Base-by-base conservation (phyloP, 176 grass and related monocot species). In the Coix lacrymajobi region DNA sequence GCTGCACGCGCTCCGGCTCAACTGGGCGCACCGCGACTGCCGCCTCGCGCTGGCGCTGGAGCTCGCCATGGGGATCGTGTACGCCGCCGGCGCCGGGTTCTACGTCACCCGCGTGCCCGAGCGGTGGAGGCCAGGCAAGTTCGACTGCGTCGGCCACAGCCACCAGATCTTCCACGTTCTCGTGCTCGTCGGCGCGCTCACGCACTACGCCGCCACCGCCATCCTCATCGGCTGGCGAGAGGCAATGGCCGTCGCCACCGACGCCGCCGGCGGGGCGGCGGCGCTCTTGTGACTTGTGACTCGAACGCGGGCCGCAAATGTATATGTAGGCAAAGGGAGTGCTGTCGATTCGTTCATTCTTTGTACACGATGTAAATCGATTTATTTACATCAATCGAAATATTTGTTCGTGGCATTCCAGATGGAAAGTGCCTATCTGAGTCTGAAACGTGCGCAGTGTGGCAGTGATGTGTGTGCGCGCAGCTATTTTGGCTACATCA, bases 131-230 rank as follows among this genome's bases (percentile, higher is more conserved):
- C 96, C 96, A 0, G 96, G 96, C 3, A 58, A 28, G 52, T 96
- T 95, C 17, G 96, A 98, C 22, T 76, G 92, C 17, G 89, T 91
- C 0, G 93, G 96, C 0, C 96, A 98, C 26, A 98, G 96, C 85
- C 96, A 98, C 83, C 93, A 98, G 91, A 95, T 98, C 76, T 98
- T 98, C 82, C 96, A 98, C 41, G 85, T 87, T 56, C 85, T 98
- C 49, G 96, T 98, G 20, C 87, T 98, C 79, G 76, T 56, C 75
- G 96, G 93, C 29, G 96, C 96, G 48, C 76, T 91, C 51, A 86
- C 84, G 74, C 95, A 98, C 69, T 93, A 98, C 76, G 88, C 66
- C 17, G 92, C 95, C 52, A 94, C 92, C 5, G 62, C 75, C 7
- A 72, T 98, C 66, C 79, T 98, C 48, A 81, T 98, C 81, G 30